Conservation (phyloP, 192 early-diverging fungal genomes). For the Coemansia sp. region DNA sequence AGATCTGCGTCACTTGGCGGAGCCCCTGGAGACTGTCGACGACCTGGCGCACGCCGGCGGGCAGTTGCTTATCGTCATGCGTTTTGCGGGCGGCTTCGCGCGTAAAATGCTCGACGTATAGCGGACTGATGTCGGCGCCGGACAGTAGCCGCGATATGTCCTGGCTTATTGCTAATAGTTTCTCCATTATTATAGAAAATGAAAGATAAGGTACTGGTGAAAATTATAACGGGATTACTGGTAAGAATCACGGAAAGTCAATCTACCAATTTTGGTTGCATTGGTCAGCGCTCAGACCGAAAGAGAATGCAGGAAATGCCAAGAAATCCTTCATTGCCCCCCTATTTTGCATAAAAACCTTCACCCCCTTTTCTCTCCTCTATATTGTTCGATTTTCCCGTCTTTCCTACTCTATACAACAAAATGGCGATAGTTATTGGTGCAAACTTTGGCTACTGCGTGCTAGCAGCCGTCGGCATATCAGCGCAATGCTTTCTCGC, state of each 20-base stretch:
- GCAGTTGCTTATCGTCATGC: not conserved
- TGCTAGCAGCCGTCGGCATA: conserved; percentile 44
- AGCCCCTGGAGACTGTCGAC: conserved; percentile 5
- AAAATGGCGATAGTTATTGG: conserved; percentile 50
- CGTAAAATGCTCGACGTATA: conserved; percentile 20
- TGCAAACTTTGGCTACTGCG: conserved; percentile 52
- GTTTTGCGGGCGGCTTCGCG: not conserved
- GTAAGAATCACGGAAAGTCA: no score
- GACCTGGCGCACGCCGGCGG: not conserved
- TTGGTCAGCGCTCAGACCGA: no score
- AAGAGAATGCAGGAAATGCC: no score
- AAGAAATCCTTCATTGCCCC: no score
- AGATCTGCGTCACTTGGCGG: conserved; percentile 55
- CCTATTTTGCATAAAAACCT: no score
- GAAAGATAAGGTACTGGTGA: not conserved
- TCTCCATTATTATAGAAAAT: not conserved
- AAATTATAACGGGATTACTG: not conserved
- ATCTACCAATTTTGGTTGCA: no score
- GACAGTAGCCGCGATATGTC: conserved; percentile 23
- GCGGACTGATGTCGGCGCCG: conserved; percentile 3
- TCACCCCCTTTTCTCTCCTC: not conserved
- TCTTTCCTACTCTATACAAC: not conserved
- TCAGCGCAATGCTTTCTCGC: conserved; percentile 32
- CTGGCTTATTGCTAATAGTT: conserved; percentile 16
- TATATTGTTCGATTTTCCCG: not conserved